Base-by-base conservation (phyloP, 1,139 yeast species). In the Sugiyamaella castrensis region DNA sequence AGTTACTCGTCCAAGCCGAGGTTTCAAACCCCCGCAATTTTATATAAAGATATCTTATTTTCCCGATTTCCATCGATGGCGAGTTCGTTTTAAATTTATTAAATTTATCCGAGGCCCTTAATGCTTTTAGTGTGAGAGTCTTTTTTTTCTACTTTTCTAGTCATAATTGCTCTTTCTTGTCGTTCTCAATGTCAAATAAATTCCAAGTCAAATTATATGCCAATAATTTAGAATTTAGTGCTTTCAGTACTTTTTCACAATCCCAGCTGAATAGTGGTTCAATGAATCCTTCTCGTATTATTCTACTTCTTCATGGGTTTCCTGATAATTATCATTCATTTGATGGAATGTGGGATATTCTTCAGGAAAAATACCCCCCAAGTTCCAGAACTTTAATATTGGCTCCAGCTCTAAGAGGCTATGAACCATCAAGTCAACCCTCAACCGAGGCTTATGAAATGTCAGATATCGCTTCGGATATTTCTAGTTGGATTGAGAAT, bases 401-500 rank as follows among this genome's bases (percentile, higher is more conserved):
- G 19, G 65, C 64, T 6, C 65, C 65, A 1, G 30, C 51, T 5
- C 28, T 59, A 51, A 48, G 62, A n/a, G 65, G 65, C 4, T 61
- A 61, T 39, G 65, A 61, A 52, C 56, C 59, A 12, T 47, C 57
- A n/a, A 56, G 62, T 1, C 47, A 41, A n/a, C 33, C 41, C 29
- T 42, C 36, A 10, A 53, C 50, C 35, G 12, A 37, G 2, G 47
- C 49, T 27, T 56, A 55, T 38, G 30, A 46, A 12, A 43, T 48
- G 33, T 39, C 28, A 6, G 52, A 52, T 15, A 24, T 55, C 10
- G 63, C 63, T 11, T 42, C 49, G 15, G 64, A 61, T 41, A 43
- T 57, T 9, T 35, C 47, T 15, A 46, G 46, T 13, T 53, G 55
- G 48, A 51, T 57, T 15, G 48, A 51, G 31, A 46, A 40, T 27